Evolutionary conservation across 1,139 yeast species (phyloP).

Genomic region (Saccharomycopsis hybrid): DNA sequence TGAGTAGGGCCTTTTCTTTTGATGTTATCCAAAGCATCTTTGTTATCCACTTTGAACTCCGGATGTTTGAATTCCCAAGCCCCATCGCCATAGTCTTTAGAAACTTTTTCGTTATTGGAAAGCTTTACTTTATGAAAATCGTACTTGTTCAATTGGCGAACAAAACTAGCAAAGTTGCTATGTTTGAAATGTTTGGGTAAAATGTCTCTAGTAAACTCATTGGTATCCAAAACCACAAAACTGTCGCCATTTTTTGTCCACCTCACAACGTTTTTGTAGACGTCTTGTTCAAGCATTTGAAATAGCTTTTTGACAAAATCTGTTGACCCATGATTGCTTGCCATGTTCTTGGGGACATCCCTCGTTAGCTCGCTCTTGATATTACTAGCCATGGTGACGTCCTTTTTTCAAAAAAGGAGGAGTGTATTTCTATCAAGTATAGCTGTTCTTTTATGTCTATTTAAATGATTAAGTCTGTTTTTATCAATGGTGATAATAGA

Average conservation of each 20-base stretch:
- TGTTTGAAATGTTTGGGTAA: slow-evolving; percentile 91
- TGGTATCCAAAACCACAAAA: slow-evolving; percentile 83
- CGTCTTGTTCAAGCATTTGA: slow-evolving; percentile 79
- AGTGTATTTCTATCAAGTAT: too few species aligned
- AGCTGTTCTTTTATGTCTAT: too few species aligned
- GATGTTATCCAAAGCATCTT: slow-evolving; percentile 68
- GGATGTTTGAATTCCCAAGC: slow-evolving; percentile 97
- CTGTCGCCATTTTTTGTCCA: slow-evolving; percentile 84
- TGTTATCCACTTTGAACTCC: slow-evolving; percentile 67
- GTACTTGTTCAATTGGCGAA: slow-evolving; percentile 88
- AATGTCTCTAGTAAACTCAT: slow-evolving; percentile 78
- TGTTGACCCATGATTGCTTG: slow-evolving; percentile 35
- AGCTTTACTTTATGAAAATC: slow-evolving; percentile 85
- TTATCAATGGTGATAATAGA: too few species aligned
- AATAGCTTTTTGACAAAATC: slow-evolving; percentile 73
- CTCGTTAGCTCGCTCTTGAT: not conserved
- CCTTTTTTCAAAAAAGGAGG: too few species aligned
- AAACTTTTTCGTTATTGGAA: slow-evolving; percentile 43
- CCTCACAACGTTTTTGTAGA: slow-evolving; percentile 63
- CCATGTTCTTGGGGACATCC: slow-evolving; percentile 2
- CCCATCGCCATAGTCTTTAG: slow-evolving; percentile 62
- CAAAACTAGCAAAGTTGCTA: slow-evolving; percentile 89
- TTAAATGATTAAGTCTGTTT: too few species aligned
- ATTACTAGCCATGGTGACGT: too few species aligned
- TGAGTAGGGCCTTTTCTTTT: slow-evolving; percentile 71